These are phyloP conservation scores for Agrocybe praecox DNA, from an alignment of 768 basidiomycete genomes.

Conservation along the genomic window DNA sequence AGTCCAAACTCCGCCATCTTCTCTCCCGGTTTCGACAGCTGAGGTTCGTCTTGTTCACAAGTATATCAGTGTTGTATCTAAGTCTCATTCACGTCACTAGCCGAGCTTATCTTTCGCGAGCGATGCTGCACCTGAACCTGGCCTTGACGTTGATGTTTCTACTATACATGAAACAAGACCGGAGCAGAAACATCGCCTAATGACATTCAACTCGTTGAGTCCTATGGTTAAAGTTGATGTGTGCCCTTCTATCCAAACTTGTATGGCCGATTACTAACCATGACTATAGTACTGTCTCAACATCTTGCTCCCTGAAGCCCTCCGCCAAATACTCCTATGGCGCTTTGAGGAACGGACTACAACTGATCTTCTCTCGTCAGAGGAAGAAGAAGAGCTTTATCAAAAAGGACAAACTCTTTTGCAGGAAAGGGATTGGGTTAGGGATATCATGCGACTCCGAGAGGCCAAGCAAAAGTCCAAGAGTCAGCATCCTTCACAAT, in stretches of 20 bases:
- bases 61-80: background rate
- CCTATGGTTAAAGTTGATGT: constrained; percentile 55
- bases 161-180: too few relatives aligned
- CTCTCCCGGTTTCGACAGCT: constrained; percentile 14
- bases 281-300: constrained; percentile 64
- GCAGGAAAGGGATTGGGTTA: constrained; percentile 69
- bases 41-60: constrained; percentile 9
- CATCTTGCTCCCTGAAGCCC: constrained; percentile 70
- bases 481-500: background rate
- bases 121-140: too few relatives aligned
- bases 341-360: constrained; percentile 60
- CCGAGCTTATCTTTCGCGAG: background rate
- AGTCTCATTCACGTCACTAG: background rate
- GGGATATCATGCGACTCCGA: constrained; percentile 53
- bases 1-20: constrained; percentile 24
- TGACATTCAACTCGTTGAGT: constrained; percentile 20
- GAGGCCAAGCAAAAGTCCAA: constrained; percentile 10
- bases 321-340: constrained; percentile 77
- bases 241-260: constrained; percentile 18
- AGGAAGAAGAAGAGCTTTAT: constrained; percentile 61
- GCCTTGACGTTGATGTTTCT: background rate
- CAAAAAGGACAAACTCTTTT: constrained; percentile 47
- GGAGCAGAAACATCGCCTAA: background rate
- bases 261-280: background rate
- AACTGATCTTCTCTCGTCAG: constrained; percentile 44